Conservation (phyloP, 345 rosid species). For the Salix koriyanagi region DNA sequence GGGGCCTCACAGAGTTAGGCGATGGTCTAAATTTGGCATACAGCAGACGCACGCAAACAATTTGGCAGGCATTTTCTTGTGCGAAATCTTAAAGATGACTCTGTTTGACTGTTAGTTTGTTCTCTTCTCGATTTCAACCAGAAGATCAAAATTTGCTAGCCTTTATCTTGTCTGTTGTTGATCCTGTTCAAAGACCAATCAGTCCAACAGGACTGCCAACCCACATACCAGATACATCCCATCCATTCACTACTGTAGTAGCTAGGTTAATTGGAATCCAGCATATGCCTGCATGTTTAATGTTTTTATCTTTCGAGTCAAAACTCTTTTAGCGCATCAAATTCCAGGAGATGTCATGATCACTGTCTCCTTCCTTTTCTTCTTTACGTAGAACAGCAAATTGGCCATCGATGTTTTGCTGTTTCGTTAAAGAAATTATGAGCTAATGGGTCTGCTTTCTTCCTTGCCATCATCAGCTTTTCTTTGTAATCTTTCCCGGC, state of each 20-base stretch:
- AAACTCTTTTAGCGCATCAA: neutral
- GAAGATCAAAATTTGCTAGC: no score
- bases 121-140: neutral
- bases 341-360: neutral
- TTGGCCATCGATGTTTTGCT: neutral
- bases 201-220: neutral
- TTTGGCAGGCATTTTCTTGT: neutral
- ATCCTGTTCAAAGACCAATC: neutral
- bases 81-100: neutral
- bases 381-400: neutral
- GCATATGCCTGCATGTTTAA: neutral
- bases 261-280: neutral
- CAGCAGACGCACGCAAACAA: neutral
- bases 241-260: neutral
- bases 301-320: neutral
- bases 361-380: neutral
- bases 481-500: neutral
- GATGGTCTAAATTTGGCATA: neutral
- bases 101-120: constrained; percentile 26
- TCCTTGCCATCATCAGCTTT: neutral
- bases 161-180: neutral
- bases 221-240: neutral
- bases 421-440: neutral
- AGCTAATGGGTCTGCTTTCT: neutral
- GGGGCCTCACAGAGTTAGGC: neutral